Conservation (phyloP, 352 stramenopile species). For the Phytophthora foliorum region DNA sequence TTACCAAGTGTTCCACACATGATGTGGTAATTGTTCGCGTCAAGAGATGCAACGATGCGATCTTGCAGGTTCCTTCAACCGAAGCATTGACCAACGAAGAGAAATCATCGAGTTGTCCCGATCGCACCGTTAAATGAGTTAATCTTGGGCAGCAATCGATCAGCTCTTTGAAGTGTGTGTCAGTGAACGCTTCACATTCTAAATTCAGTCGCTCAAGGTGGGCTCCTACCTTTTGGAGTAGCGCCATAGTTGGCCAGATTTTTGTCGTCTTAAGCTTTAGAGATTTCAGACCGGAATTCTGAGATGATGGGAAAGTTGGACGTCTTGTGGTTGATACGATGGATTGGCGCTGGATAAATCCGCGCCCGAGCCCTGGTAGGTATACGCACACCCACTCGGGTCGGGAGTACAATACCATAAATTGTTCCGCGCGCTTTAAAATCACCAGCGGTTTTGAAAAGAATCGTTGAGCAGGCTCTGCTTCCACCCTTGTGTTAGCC, state of each 20-base stretch:
- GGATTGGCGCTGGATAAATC: constrained; percentile 24
- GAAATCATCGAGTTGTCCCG: constrained; percentile 27
- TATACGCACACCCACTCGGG: constrained; percentile 34
- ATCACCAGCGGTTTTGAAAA: constrained; percentile 23
- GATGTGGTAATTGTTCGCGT: constrained; percentile 19
- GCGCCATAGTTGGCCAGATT: constrained; percentile 18
- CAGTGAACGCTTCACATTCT: constrained; percentile 28
- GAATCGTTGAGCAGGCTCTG: constrained; percentile 20
- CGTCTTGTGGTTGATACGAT: constrained; percentile 12
- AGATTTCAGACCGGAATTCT: constrained; percentile 4
- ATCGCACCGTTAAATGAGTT: constrained; percentile 21
- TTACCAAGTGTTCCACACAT: constrained; percentile 22
- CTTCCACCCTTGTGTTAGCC: constrained; percentile 23
- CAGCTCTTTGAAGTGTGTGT: constrained; percentile 17
- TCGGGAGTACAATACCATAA: constrained; percentile 12
- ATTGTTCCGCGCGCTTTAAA: constrained; percentile 11
- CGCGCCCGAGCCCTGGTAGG: constrained; percentile 28
- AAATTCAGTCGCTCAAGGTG: constrained; percentile 20
- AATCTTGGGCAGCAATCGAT: constrained; percentile 29
- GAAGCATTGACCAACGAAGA: constrained; percentile 24
- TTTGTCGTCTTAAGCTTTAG: constrained; percentile 26
- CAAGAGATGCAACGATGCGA: constrained; percentile 24
- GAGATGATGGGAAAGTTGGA: neutral
- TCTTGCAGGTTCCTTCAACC: constrained; percentile 10
- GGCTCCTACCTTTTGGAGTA: constrained; percentile 22